Base-by-base conservation (phyloP, 2,329 filamentous ascomycete genomes). In the Cyphellophora attinorum region DNA sequence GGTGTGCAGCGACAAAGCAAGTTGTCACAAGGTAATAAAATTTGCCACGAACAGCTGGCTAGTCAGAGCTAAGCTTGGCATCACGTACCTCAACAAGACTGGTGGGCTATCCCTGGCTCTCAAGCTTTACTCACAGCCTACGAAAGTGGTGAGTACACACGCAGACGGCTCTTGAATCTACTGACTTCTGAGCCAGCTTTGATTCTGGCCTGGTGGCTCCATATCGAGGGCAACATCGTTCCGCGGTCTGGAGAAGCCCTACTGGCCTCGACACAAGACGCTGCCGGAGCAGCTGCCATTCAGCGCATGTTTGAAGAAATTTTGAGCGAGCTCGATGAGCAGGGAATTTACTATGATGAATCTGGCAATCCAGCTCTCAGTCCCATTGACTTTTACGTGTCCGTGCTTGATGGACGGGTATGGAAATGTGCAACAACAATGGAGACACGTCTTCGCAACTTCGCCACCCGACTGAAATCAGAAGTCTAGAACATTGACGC, bases 1-100 rank as follows among this genome's bases (percentile, higher is more conserved):
- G 13, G 12, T n/a, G 6, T 33, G 14, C 29, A 29, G 37, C 18
- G 18, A 29, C 12, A 11, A 29, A 8, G 21, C 5, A 5, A 12
- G 29, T 27, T 11, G 11, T 27, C 13, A 37, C 3, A 37, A 37
- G 14, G 38, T 23, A 3, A 29, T 40, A 10, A 33, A 34, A 19
- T 40, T 37, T 19, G 34, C 34, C 3, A 30, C 38, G 19, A 37
- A 27, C 27, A 37, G 34, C 3, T 40, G 38, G 38, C 17, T 40
- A 3, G 38, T 40, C 12, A 29, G 38, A 5, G 38, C 38, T n/a
- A 40, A 40, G 25, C 11, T 40, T 2, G 38, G 38, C 3, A 19
- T 37, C 16, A 8, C 10, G 12, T 21, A 40, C 27, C 30, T 40
- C 25, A 27, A 21, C 8, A 27, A 29, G 34, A 40, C 34, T 3